A percentile compares a stretch with the other conserved stretches of the same genome.
Conservation (phyloP, 202 grass and related monocot species). For the Carex arenaria region DNA sequence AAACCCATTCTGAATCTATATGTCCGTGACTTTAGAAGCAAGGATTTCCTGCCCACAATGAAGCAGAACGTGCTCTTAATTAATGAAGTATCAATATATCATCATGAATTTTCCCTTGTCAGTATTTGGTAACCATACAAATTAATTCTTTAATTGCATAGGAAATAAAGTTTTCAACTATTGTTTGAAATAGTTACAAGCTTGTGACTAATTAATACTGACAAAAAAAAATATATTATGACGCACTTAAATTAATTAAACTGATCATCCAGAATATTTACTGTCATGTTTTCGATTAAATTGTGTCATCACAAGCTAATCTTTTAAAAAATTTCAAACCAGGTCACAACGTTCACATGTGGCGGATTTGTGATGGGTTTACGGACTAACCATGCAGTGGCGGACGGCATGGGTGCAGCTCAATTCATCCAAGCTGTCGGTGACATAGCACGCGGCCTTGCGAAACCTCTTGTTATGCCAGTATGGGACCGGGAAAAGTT, state of each 20-base stretch:
- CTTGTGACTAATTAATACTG: not conserved
- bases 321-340: not conserved
- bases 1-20: too few species aligned
- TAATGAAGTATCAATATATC: not conserved
- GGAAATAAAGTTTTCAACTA: not conserved
- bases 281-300: not conserved
- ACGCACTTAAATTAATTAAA: not conserved
- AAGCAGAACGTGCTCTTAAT: not conserved
- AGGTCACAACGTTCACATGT: slow-evolving; percentile 87
- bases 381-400: slow-evolving; percentile 78
- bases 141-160: not conserved
- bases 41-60: too few species aligned
- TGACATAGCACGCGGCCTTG: slow-evolving; percentile 66
- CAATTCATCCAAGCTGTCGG: slow-evolving; percentile 79
- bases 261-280: not conserved
- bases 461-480: slow-evolving; percentile 45
- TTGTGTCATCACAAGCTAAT: not conserved
- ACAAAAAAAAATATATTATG: not conserved
- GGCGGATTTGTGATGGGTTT: slow-evolving; percentile 83
- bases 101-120: not conserved
- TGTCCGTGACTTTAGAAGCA: too few species aligned
- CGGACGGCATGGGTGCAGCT: slow-evolving; percentile 82
- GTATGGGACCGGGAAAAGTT: slow-evolving; percentile 81
- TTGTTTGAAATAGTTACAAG: not conserved
- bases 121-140: not conserved